Percentiles rank a stretch among this genome's conserved stretches.
Conservation (phyloP, 2,329 filamentous ascomycete genomes). For the Alternaria sp. region DNA sequence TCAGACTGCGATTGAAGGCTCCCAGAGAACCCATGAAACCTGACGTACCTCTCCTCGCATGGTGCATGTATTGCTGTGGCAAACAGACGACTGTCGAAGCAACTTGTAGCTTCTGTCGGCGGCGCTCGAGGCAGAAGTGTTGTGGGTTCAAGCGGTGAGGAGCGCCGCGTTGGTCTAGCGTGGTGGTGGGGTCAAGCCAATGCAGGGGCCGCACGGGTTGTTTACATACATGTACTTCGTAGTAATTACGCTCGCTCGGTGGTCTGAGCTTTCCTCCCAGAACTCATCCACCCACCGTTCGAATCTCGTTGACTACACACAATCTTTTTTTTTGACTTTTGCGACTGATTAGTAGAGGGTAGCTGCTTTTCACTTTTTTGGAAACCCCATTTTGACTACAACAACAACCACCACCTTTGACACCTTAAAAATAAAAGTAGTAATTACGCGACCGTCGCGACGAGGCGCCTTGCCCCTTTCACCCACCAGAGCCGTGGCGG, state of each 20-base stretch:
- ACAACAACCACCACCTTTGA: too few relatives aligned
- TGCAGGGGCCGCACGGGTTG: slow-evolving; percentile 24
- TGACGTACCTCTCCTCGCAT: slow-evolving; percentile 55
- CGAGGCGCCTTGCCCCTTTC: slow-evolving; percentile 23
- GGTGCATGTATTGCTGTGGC: slow-evolving; percentile 46
- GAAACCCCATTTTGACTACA: too few relatives aligned
- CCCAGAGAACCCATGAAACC: slow-evolving; percentile 6
- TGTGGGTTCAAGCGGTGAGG: slow-evolving; percentile 28
- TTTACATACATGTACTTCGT: too few relatives aligned
- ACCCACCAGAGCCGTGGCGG: slow-evolving; percentile 3
- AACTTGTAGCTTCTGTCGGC: slow-evolving; percentile 25
- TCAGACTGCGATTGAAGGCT: not conserved
- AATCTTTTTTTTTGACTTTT: too few relatives aligned
- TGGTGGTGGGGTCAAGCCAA: slow-evolving; percentile 29
- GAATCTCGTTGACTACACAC: too few relatives aligned
- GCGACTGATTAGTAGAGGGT: too few relatives aligned
- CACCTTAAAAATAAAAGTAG: too few relatives aligned
- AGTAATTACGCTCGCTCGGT: too few relatives aligned
- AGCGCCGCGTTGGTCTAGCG: slow-evolving; percentile 31
- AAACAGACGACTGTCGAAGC: slow-evolving; percentile 47
- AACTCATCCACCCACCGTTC: too few relatives aligned
- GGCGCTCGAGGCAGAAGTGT: slow-evolving; percentile 25
- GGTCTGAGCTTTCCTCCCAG: too few relatives aligned
- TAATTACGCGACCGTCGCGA: slow-evolving; percentile 29
- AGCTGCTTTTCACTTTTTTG: too few relatives aligned